Conservation (phyloP, 2,329 filamentous ascomycete species). For the Trichoderma atrobrunneum region DNA sequence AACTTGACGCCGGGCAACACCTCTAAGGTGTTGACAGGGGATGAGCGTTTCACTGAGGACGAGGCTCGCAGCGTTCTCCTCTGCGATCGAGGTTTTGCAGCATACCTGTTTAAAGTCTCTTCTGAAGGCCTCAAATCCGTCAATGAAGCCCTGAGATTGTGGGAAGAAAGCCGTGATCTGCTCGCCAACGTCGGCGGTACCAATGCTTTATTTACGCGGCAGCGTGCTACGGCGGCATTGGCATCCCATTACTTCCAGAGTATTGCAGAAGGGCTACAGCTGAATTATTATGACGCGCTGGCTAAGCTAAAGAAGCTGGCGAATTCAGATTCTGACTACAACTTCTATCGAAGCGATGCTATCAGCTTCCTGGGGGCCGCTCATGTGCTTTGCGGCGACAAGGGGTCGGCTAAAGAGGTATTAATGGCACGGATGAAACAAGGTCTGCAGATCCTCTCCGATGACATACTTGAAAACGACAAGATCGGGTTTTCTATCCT, state of each 20-base stretch:
- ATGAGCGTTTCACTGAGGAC: not conserved
- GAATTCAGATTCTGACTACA: not conserved
- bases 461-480: not conserved
- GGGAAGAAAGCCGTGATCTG: not conserved
- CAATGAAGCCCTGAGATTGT: not conserved
- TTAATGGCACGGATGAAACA: not conserved
- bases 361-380: not conserved
- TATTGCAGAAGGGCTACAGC: not conserved
- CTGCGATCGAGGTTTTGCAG: not conserved
- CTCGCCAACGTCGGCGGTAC: not conserved
- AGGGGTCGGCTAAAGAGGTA: not conserved
- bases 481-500: not conserved
- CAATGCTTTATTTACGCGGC: not conserved
- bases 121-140: not conserved
- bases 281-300: not conserved
- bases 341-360: not conserved
- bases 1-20: not conserved
- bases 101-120: not conserved
- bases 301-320: not conserved
- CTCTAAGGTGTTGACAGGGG: not conserved
- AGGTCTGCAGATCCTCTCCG: not conserved
- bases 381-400: not conserved
- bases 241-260: not conserved
- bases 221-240: not conserved
- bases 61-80: not conserved